These are phyloP conservation scores for Arabis alpina DNA, from an alignment of 345 rosid species.

Conservation along the genomic window DNA sequence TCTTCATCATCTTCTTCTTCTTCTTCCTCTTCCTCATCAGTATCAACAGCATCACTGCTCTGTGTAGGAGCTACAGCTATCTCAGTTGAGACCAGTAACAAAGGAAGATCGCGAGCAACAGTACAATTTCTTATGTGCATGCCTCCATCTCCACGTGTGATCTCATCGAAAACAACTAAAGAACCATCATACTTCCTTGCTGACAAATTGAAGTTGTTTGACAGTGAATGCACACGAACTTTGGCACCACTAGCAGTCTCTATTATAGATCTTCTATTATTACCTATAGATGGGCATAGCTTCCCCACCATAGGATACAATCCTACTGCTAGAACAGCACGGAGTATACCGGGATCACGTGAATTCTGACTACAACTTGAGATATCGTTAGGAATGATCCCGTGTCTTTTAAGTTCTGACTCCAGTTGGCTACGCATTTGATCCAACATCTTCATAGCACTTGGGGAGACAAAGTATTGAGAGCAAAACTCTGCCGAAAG, in stretches of 20 bases:
- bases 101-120: conserved; percentile 73
- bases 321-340: conserved; percentile 83
- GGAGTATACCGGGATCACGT: conserved; percentile 72
- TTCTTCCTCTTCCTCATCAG: conserved; percentile 46
- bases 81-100: conserved; percentile 75
- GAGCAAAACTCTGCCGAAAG: conserved; percentile 68
- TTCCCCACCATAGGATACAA: conserved; percentile 88
- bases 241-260: conserved; percentile 79
- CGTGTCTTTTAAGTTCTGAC: conserved; percentile 64
- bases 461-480: conserved; percentile 68
- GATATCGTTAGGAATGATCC: conserved; percentile 64
- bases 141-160: conserved; percentile 85
- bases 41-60: conserved; percentile 40
- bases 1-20: conserved; percentile 50
- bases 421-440: conserved; percentile 89
- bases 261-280: conserved; percentile 53
- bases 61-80: conserved; percentile 73
- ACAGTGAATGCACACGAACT: conserved; percentile 71
- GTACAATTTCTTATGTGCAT: conserved; percentile 74
- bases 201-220: conserved; percentile 59
- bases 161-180: conserved; percentile 77
- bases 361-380: conserved; percentile 71
- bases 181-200: conserved; percentile 50
- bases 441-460: conserved; percentile 75
- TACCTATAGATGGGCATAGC: conserved; percentile 52